Base-by-base conservation (phyloP, 129 eudicot species). In the Lactuca sativa region DNA sequence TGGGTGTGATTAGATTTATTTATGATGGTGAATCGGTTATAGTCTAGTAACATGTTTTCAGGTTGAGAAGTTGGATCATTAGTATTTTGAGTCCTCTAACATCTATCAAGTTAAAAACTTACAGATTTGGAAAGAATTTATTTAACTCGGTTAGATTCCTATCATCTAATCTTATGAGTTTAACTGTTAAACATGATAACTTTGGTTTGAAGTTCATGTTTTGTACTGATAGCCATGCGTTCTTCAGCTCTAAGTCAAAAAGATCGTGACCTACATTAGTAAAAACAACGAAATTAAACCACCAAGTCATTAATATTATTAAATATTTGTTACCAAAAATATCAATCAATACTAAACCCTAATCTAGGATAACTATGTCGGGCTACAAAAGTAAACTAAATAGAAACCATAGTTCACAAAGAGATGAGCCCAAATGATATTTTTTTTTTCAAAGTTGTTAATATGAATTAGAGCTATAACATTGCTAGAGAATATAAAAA, bases 41-140 rank as follows among this genome's bases (percentile, higher is more conserved):
- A 1, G 76, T 75, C 84, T 84, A 83, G 25, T 61, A 72, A 51
- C 78, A 79, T 51, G 62, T 33, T 75, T 74, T 71, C 32, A 83
- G 82, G 62, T 74, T 79, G 73, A 71, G 31, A 13, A 83, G 73
- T 70, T 79, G 78, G 33, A 83, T 38, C 15, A 49, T 71, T 1
- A 81, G 84, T 3, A 78, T 81, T 47, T 64, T 70, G 53, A 83
- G 81, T 21, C 87, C 87, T 59, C 87, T 84, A 70, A 83, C 87
- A 2, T 81, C 84, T 34, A 83, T 71, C 59, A 83, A 67, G 40
- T 83, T 83, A 68, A 83, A 84, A 59, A 61, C 74, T 49, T 62
- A 71, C 37, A 83, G 78, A 10, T 75, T 83, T 18, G 21, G 21
- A 18, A 18, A 18, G 21, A 18, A 18, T 18, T 18, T 18, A 18